phyloP scores from a whole-genome alignment of 2,329 filamentous ascomycete genomes.

The Aspergillus uvarum region DNA sequence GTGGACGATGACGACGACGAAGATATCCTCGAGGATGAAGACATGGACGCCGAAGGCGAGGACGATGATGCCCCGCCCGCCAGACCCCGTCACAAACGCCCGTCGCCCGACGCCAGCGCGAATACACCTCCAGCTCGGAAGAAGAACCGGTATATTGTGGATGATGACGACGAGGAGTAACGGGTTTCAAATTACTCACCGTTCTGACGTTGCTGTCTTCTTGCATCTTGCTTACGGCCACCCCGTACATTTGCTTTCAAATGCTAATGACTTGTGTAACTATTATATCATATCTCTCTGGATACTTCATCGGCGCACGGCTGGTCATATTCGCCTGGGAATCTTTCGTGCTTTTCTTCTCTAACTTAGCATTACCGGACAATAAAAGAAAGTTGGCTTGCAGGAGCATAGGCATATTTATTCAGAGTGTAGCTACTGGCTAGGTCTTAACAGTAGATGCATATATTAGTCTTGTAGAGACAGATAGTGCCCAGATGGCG shows the following conservation, averaged over 20 bases:
- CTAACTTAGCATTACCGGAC: not conserved
- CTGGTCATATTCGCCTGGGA: not conserved
- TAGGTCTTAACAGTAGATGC: not conserved
- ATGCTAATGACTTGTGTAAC: conserved; percentile 15
- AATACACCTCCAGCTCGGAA: conserved; percentile 43
- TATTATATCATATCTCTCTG: conserved; percentile 7
- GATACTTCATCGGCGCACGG: conserved; percentile 5
- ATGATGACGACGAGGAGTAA: conserved; percentile 51
- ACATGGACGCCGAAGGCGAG: conserved; percentile 48
- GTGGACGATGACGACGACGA: conserved; percentile 47
- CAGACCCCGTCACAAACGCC: conserved; percentile 31
- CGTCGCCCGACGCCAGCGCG: conserved; percentile 23
- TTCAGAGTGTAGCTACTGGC: not conserved
- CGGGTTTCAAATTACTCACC: conserved; percentile 5
- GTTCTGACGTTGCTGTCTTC: conserved; percentile 5
- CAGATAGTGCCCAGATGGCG: not conserved
- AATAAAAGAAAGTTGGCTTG: not conserved
- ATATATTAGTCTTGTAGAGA: not conserved
- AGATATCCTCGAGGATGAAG: conserved; percentile 44
- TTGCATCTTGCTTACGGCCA: not conserved
- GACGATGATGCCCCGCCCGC: conserved; percentile 34
- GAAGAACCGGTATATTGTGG: conserved; percentile 50
- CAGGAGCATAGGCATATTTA: not conserved
- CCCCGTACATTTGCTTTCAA: conserved; percentile 5
- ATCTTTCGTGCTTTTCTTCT: not conserved